These are phyloP conservation scores for Apiospora marii DNA, from an alignment of 2,329 filamentous ascomycete species.

Conservation along the genomic window DNA sequence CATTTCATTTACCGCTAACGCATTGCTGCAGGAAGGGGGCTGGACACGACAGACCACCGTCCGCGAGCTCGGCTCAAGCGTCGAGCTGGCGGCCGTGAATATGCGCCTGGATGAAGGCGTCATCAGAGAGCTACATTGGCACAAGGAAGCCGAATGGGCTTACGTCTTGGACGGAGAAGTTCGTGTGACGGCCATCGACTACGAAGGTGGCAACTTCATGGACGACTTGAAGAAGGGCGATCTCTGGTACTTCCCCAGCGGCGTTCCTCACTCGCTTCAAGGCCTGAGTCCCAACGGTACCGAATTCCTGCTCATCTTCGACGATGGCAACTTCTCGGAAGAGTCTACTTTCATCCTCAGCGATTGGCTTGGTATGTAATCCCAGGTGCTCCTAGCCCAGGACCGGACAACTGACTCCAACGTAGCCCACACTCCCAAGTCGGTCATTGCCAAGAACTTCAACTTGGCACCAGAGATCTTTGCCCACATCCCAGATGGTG, in stretches of 20 bases:
- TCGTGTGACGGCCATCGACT: constrained; percentile 76
- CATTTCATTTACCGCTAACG: constrained; percentile 18
- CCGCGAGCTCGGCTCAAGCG: constrained; percentile 68
- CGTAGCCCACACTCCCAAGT: constrained; percentile 73
- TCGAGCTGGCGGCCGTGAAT: constrained; percentile 79
- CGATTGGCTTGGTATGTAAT: constrained; percentile 70
- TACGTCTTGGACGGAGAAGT: constrained; percentile 76
- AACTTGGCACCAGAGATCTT: constrained; percentile 76
- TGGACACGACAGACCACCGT: constrained; percentile 80
- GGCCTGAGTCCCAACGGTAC: constrained; percentile 72
- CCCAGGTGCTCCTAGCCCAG: constrained; percentile 29
- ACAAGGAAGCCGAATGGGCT: constrained; percentile 82
- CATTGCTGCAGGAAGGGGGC: constrained; percentile 67
- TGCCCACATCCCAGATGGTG: constrained; percentile 67
- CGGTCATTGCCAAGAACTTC: constrained; percentile 79
- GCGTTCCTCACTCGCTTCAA: constrained; percentile 80
- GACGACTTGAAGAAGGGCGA: constrained; percentile 81
- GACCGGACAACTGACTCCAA: background rate
- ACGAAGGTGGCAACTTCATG: constrained; percentile 78
- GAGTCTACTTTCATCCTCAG: constrained; percentile 76
- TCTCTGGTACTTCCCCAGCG: constrained; percentile 82
- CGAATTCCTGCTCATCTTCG: constrained; percentile 66
- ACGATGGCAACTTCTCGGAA: constrained; percentile 57
- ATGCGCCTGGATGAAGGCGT: constrained; percentile 78
- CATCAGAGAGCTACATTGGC: constrained; percentile 82